Evolutionary conservation across 2,329 filamentous ascomycete species (phyloP), one percentile per base, ranked within the genome.

Genomic region (Zasmidium cellare): DNA sequence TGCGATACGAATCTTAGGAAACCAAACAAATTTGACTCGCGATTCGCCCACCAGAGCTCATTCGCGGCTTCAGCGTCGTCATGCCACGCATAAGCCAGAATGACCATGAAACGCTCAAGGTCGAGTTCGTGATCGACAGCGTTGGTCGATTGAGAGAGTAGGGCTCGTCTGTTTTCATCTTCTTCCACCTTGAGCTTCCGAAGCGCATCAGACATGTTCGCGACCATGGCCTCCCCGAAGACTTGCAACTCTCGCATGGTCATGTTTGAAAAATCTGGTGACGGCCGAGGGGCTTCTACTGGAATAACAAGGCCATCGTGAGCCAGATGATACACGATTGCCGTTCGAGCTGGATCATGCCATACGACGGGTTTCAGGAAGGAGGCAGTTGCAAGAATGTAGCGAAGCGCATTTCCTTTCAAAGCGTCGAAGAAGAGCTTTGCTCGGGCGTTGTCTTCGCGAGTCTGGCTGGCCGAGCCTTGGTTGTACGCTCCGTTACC

Each of bases 1-100:
- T 91, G 88, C 2, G 94, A 96, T n/a, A 92, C 90, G 94, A 94
- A 99, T 63, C 96, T 90, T 72, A 99, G 82, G 71, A 99, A 99
- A 0, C 94, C 94, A 62, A 92, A 90, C 28, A 99, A 79, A 66
- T 97, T 96, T 70, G 92, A 92, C 68, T 99, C 94, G 1, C 89
- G 87, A 70, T 97, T 92, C 28, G 84, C 84, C 94, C 94, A 99
- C 94, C 94, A 99, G 66, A 97, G 97, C 47, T 87, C 89, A 69
- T 90, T 86, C 9, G 92, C 91, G 23, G 91, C 89, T 52, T 96
- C 91, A 16, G 89, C 85, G 35, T 92, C 88, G 25, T 88, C 86
- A 69, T 97, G 91, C 69, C 93, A 99, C 3, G 92, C 85, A 70
- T 94, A 96, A 3, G 94, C 89, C 59, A 97, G 93, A 61, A 97